Base-by-base conservation (phyloP, 805 yeast genomes). In the Candida silvicultrix region DNA sequence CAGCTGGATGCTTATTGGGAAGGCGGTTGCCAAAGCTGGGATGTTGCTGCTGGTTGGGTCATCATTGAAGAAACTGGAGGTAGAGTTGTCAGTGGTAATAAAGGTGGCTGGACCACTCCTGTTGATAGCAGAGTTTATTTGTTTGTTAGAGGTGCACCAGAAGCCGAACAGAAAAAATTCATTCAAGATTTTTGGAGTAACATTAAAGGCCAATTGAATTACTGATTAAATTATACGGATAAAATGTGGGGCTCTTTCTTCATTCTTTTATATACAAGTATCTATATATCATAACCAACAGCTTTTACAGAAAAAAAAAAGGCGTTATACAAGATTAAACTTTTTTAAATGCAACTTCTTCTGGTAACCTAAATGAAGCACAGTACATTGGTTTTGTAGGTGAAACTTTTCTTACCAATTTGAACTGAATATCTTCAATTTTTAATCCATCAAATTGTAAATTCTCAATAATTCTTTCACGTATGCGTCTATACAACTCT, bases 321-420 rank as follows among this genome's bases (percentile, higher is more conserved):
- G n/a, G n/a, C n/a, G n/a, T n/a, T 5, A 22, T 38, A 12, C 20
- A 12, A 23, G 23, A 25, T 25, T 39, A 25, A 42, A 31, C 29
- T n/a, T n/a, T 22, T 51, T 62, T 60, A 44, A 81, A 82, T 8
- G 85, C 88, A 44, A 83, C 80, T 47, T 74, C 79, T 53, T 71
- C 73, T 0, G 95, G 95, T 29, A 94, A 71, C 56, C 65, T 64
- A 65, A 90, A 90, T 7, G 89, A 72, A 4, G 89, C 85, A 66
- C 97, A 89, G 62, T 78, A 90, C 99, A 94, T 94, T 31, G 92
- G 92, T 60, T 94, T 94, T 6, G 97, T 88, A 4, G 99, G 99
- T 1, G 99, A 92, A 8, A 94, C 99, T 62, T 82, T 83, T 60
- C 99, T 80, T 10, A 94, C 99, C 52, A 84, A 68, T 58, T 92